Percentiles rank a stretch among this genome's conserved stretches.
phyloP scores from a whole-genome alignment of 2,329 filamentous ascomycete genomes.

The Ceratocystis diversiconidia region DNA sequence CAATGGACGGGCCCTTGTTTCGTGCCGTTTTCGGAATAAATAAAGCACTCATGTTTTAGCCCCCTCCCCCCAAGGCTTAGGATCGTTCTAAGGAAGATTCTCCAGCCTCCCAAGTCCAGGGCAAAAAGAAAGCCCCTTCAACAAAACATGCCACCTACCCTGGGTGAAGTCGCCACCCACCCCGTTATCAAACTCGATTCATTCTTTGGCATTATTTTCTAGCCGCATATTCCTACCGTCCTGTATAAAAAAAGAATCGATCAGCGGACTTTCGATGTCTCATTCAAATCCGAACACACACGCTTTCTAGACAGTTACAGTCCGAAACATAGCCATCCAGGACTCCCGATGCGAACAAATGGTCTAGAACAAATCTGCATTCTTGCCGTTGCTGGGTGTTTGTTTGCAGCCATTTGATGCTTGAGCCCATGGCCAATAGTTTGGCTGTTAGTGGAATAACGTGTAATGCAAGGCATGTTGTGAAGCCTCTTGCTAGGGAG shows the following conservation, averaged over 20 bases:
- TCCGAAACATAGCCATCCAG: background rate
- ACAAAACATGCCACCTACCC: too few species aligned
- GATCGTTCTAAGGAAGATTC: constrained; percentile 3
- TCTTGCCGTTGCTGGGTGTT: constrained; percentile 3
- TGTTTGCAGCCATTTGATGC: background rate
- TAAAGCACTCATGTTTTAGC: background rate
- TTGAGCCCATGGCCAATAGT: background rate
- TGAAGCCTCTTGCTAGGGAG: background rate
- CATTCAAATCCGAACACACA: background rate
- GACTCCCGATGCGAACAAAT: background rate
- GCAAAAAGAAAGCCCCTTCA: too few species aligned
- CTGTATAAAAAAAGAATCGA: too few species aligned
- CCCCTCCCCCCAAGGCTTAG: background rate
- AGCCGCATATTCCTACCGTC: too few species aligned
- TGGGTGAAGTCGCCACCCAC: too few species aligned
- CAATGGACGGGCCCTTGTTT: background rate
- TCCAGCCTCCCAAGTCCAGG: background rate
- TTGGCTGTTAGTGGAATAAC: background rate
- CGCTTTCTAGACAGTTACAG: background rate
- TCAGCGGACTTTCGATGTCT: background rate
- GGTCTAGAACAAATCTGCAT: constrained; percentile 3
- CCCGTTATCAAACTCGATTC: too few species aligned
- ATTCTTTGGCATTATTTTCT: background rate
- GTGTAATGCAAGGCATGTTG: background rate
- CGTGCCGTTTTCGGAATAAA: background rate